Base-by-base conservation (phyloP, 352 stramenopile species). In the Lagenidium giganteum region DNA sequence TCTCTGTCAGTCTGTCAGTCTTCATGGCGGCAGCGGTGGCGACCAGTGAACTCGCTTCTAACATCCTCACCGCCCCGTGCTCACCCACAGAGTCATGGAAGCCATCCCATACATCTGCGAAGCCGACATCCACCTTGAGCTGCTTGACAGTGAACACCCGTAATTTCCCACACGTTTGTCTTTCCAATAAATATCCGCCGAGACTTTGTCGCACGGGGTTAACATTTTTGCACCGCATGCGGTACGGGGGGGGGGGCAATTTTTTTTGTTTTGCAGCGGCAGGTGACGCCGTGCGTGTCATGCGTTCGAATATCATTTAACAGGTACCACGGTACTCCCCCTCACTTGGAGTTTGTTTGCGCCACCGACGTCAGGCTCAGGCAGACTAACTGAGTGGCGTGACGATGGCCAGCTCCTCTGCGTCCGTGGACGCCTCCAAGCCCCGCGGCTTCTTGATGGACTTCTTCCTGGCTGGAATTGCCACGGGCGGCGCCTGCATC, bases 61-160 rank as follows among this genome's bases (percentile, higher is more conserved):
- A 11, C 34, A 42, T 42, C 29, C 13, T n/a, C 3, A 12, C 14
- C 22, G 18, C 38, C 8, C 4, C 16, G 11, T 35, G 2, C 32
- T 21, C 8, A 30, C 8, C 14, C 16, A 5, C 40, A 93, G 80
- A 68, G 69, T 77, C 6, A 88, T 93, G 25, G 80, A 93, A 61
- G 53, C 60, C 13, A 85, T 93, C 30, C 52, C 77, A 25, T 93
- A 90, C 37, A 77, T 93, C 13, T 68, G 70, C 0, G 70, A 87
- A 39, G 80, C 80, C 3, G 80, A 93, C 35, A 89, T 93, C 36
- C 80, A 93, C 44, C 42, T 93, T n/a, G 80, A 93, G 47, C 67
- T 93, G 5, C 66, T 70, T 25, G 77, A 89, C 39, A 65, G 70
- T 17, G 71, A 85, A 38, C 50, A 25, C 13, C n/a, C n/a, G n/a